phyloP scores from a whole-genome alignment of 768 basidiomycete genomes.

The Ramaria sp. region DNA sequence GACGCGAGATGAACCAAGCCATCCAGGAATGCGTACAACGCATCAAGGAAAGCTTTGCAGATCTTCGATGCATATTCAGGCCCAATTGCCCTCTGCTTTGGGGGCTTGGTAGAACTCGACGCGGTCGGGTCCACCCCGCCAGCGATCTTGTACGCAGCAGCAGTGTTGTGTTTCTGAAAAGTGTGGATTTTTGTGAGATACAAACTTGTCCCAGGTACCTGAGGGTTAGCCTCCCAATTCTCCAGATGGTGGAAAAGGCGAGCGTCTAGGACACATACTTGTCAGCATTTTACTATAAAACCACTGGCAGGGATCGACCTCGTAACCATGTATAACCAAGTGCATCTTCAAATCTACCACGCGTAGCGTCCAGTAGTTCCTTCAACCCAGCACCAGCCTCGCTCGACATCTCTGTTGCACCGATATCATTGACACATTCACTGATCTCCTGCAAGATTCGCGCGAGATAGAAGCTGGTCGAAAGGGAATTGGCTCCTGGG shows the following conservation, averaged over 20 bases:
- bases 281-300: constrained; percentile 8
- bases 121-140: constrained; percentile 54
- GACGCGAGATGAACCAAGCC: constrained; percentile 74
- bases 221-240: constrained; percentile 62
- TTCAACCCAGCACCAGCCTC: constrained; percentile 62
- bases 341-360: constrained; percentile 84
- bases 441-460: constrained; percentile 77
- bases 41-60: constrained; percentile 76
- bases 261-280: constrained; percentile 48
- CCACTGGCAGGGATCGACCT: constrained; percentile 36
- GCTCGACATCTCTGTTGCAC: constrained; percentile 67
- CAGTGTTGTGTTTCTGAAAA: constrained; percentile 72
- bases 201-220: constrained; percentile 55
- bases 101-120: constrained; percentile 37
- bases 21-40: constrained; percentile 76
- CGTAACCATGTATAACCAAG: constrained; percentile 71
- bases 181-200: constrained; percentile 70
- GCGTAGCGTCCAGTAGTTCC: constrained; percentile 65
- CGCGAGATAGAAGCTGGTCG: constrained; percentile 69
- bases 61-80: constrained; percentile 62
- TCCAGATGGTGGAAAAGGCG: constrained; percentile 76
- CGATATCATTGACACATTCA: constrained; percentile 76
- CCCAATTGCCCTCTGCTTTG: constrained; percentile 52
- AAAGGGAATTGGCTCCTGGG: constrained; percentile 66
- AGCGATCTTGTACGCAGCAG: constrained; percentile 68